Percentiles rank a stretch among this genome's conserved stretches.
These are phyloP conservation scores for Lachancea thermotolerans DNA, from an alignment of 805 yeast genomes.

Conservation along the genomic window DNA sequence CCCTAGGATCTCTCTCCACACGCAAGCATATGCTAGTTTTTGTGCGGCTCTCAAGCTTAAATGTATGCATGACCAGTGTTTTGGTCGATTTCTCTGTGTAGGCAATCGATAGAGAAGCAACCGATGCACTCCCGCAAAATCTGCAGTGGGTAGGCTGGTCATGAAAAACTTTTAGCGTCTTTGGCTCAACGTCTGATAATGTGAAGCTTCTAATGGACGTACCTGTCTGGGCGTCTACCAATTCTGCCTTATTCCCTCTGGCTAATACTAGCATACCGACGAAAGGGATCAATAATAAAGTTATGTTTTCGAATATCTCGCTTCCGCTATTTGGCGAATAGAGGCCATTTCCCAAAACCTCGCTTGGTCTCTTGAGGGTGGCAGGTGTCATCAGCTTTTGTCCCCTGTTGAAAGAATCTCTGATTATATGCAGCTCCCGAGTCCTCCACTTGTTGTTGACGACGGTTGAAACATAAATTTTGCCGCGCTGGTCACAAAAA, in stretches of 20 bases:
- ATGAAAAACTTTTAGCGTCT: constrained; percentile 63
- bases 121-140: constrained; percentile 85
- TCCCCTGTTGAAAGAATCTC: constrained; percentile 41
- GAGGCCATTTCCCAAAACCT: too few species aligned
- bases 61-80: constrained; percentile 59
- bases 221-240: constrained; percentile 76
- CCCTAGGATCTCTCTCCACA: constrained; percentile 89
- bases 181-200: constrained; percentile 56
- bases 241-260: constrained; percentile 48
- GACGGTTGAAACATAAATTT: constrained; percentile 54
- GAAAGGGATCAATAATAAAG: constrained; percentile 54
- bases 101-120: constrained; percentile 62
- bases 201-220: constrained; percentile 53
- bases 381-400: constrained; percentile 35
- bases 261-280: constrained; percentile 70
- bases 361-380: constrained; percentile 19
- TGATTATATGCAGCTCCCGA: constrained; percentile 42
- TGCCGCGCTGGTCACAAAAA: constrained; percentile 43
- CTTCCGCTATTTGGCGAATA: too few species aligned
- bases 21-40: constrained; percentile 76
- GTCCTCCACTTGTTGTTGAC: constrained; percentile 63
- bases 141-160: constrained; percentile 83
- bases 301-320: constrained; percentile 16
- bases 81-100: constrained; percentile 38
- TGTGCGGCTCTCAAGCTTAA: constrained; percentile 64